These are phyloP conservation scores for Aureobasidium lini DNA, from an alignment of 2,329 filamentous ascomycete genomes.

Conservation along the genomic window DNA sequence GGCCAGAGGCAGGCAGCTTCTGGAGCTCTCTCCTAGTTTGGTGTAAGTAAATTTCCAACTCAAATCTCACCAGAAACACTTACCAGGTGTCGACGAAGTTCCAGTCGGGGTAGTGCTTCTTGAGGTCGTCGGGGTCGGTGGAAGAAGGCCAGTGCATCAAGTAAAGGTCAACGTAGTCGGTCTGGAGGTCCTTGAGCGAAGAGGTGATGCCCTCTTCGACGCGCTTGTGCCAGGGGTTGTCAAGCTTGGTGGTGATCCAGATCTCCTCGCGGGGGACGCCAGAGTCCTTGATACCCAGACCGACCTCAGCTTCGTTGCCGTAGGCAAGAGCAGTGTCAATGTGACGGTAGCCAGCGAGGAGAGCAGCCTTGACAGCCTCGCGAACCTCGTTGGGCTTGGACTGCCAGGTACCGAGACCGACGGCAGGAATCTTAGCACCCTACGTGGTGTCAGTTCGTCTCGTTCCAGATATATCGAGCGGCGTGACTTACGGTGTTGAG, in stretches of 20 bases:
- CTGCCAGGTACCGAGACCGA: slow-evolving; percentile 76
- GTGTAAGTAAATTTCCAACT: not conserved
- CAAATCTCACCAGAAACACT: not conserved
- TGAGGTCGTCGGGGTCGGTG: slow-evolving; percentile 53
- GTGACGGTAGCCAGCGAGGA: slow-evolving; percentile 19
- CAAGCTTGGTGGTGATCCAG: slow-evolving; percentile 74
- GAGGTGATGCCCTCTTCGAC: slow-evolving; percentile 54
- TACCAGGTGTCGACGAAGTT: slow-evolving; percentile 63
- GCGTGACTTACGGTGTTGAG: slow-evolving; percentile 44
- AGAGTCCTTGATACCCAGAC: slow-evolving; percentile 60
- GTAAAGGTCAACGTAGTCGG: slow-evolving; percentile 60
- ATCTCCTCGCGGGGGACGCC: slow-evolving; percentile 60
- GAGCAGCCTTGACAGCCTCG: slow-evolving; percentile 57
- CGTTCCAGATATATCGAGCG: not conserved
- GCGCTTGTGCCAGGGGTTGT: slow-evolving; percentile 70
- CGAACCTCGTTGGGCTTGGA: slow-evolving; percentile 61
- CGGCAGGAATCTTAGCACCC: slow-evolving; percentile 67
- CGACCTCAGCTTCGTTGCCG: slow-evolving; percentile 69
- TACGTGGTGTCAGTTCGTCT: slow-evolving; percentile 44
- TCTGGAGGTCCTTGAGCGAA: slow-evolving; percentile 54
- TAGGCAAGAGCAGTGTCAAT: slow-evolving; percentile 64
- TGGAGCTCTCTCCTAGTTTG: slow-evolving; percentile 32
- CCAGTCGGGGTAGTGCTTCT: slow-evolving; percentile 69
- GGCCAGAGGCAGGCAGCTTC: slow-evolving; percentile 53
- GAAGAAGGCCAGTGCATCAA: slow-evolving; percentile 56